Percentiles rank a stretch among this genome's conserved stretches.
phyloP scores from a whole-genome alignment of 768 basidiomycete genomes.

The Suillus ampliporus region DNA sequence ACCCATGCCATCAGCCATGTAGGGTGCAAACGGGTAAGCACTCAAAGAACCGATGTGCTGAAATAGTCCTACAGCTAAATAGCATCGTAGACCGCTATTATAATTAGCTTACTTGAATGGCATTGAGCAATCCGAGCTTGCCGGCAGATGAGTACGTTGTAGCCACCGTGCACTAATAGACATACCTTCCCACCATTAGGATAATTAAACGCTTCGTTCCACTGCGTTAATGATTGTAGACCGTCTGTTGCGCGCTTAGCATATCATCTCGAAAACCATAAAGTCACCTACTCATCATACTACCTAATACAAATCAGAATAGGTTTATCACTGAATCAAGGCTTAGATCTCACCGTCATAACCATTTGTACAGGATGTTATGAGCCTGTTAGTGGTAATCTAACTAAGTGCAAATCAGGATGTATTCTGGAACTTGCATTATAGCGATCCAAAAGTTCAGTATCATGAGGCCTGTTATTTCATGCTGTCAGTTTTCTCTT shows the following conservation, averaged over 20 bases:
- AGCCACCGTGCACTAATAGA: neutral
- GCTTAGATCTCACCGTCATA: conserved; percentile 35
- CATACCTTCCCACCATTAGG: conserved; percentile 37
- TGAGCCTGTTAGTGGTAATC: conserved; percentile 29
- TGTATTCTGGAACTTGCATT: conserved; percentile 45
- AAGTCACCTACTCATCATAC: conserved; percentile 44
- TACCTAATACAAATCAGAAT: conserved; percentile 23
- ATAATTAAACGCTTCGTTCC: conserved; percentile 40
- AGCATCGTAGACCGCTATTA: conserved; percentile 17
- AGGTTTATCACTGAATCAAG: neutral
- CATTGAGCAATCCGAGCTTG: conserved; percentile 42
- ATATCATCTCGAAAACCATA: neutral
- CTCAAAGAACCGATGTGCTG: conserved; percentile 47
- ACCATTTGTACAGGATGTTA: conserved; percentile 45
- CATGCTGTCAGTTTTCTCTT: neutral
- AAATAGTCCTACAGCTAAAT: neutral
- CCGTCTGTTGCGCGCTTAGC: conserved; percentile 31
- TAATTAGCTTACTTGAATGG: conserved; percentile 39
- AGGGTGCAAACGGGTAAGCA: conserved; percentile 46
- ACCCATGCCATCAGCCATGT: conserved; percentile 48
- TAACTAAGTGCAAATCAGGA: neutral
- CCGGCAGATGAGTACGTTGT: neutral
- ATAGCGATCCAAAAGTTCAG: conserved; percentile 72
- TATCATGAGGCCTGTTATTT: conserved; percentile 50
- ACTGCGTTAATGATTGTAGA: conserved; percentile 42